Conservation (phyloP, 345 rosid species). For the Combretum micranthum region DNA sequence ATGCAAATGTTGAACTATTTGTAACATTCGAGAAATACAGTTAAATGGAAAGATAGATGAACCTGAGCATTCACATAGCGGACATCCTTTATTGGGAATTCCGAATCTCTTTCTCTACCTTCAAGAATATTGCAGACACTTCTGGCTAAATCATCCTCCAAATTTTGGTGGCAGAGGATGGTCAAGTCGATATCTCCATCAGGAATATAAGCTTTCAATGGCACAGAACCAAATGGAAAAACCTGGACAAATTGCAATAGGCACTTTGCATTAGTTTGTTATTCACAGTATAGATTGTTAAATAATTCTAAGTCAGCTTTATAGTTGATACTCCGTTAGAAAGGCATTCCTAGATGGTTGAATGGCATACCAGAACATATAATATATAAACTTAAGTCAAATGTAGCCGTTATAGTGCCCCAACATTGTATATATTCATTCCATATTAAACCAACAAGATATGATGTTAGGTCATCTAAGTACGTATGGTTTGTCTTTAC, state of each 20-base stretch:
- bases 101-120: constrained; percentile 38
- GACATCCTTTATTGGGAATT: constrained; percentile 54
- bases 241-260: constrained; percentile 30
- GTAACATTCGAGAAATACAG: constrained; percentile 5
- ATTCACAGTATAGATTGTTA: no score
- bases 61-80: constrained; percentile 79
- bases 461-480: no score
- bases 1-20: background rate
- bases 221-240: constrained; percentile 73
- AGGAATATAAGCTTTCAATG: constrained; percentile 78
- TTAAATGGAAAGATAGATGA: constrained; percentile 9
- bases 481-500: no score
- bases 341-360: no score
- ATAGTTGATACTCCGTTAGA: background rate
- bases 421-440: no score
- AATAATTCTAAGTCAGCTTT: no score
- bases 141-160: constrained; percentile 50
- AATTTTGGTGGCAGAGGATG: constrained; percentile 39
- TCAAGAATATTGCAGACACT: constrained; percentile 38
- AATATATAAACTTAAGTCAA: no score
- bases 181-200: constrained; percentile 97
- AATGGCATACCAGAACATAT: no score
- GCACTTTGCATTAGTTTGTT: no score
- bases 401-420: no score
- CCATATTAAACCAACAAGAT: no score